A percentile compares a stretch with the other conserved stretches of the same genome.
Evolutionary conservation across 768 basidiomycete species (phyloP).

Genomic region (Suillus fuscotomentosus): DNA sequence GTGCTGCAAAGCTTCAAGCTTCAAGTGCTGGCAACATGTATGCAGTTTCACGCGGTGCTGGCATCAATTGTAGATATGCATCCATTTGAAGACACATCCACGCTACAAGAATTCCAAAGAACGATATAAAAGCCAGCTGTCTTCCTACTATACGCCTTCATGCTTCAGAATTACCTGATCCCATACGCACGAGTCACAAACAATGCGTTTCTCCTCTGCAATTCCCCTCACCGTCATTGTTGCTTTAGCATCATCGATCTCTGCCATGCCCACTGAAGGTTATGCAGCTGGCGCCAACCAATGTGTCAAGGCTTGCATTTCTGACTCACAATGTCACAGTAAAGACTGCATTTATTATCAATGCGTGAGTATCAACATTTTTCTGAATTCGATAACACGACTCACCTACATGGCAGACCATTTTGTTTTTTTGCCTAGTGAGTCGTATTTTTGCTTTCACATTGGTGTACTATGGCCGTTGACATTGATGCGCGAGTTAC

Average conservation of each 20-base stretch:
- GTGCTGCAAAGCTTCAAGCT: too few relatives aligned
- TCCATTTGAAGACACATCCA: neutral
- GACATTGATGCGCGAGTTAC: too few relatives aligned
- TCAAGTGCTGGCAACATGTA: too few relatives aligned
- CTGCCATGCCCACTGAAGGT: neutral
- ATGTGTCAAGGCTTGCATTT: too few relatives aligned
- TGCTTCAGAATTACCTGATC: neutral
- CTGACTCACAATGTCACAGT: too few relatives aligned
- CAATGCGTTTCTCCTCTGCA: neutral
- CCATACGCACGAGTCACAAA: neutral
- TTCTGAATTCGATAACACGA: too few relatives aligned
- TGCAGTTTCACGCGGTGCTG: neutral
- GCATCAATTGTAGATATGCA: neutral
- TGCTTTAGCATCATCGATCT: neutral
- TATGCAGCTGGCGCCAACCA: neutral
- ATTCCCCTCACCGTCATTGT: neutral
- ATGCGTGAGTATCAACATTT: too few relatives aligned
- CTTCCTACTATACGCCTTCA: neutral
- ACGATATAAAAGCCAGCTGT: neutral
- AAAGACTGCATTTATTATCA: too few relatives aligned
- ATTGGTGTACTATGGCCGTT: too few relatives aligned
- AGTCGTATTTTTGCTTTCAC: too few relatives aligned
- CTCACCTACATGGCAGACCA: too few relatives aligned
- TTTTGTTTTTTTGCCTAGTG: too few relatives aligned
- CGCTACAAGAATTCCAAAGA: neutral